Conservation (phyloP, 2,329 filamentous ascomycete genomes). For the Colletotrichum incanum region DNA sequence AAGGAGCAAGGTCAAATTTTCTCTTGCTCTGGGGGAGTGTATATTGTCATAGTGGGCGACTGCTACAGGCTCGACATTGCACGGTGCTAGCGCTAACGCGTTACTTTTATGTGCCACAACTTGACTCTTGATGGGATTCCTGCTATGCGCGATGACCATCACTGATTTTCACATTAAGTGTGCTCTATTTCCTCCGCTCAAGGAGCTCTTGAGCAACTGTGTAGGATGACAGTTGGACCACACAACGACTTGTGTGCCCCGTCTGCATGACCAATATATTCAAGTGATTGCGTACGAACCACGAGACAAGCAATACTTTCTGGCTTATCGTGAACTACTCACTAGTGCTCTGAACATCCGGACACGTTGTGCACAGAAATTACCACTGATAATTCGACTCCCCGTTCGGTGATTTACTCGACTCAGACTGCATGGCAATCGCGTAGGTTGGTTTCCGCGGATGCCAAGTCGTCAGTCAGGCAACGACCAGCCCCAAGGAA, state of each 20-base stretch:
- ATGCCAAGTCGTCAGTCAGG: not conserved
- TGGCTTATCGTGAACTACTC: not conserved
- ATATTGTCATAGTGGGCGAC: not conserved
- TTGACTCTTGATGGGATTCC: not conserved
- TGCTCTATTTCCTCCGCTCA: not conserved
- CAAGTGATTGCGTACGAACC: not conserved
- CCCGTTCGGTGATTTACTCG: not conserved
- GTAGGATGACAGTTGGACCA: not conserved
- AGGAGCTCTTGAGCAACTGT: not conserved
- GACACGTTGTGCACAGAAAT: not conserved
- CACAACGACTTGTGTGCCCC: not conserved
- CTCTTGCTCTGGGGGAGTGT: not conserved
- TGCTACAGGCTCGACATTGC: no score
- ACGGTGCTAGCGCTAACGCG: not conserved
- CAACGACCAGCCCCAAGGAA: not conserved
- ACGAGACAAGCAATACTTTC: not conserved
- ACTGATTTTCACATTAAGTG: not conserved
- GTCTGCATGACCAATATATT: not conserved
- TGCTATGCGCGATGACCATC: not conserved
- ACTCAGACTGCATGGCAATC: no score
- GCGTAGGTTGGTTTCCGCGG: not conserved
- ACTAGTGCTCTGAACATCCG: not conserved
- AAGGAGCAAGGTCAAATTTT: not conserved
- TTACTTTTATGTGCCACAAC: not conserved
- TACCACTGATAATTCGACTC: not conserved